These are phyloP conservation scores for Fusarium anthophilum DNA, from an alignment of 2,329 filamentous ascomycete species.

Conservation along the genomic window DNA sequence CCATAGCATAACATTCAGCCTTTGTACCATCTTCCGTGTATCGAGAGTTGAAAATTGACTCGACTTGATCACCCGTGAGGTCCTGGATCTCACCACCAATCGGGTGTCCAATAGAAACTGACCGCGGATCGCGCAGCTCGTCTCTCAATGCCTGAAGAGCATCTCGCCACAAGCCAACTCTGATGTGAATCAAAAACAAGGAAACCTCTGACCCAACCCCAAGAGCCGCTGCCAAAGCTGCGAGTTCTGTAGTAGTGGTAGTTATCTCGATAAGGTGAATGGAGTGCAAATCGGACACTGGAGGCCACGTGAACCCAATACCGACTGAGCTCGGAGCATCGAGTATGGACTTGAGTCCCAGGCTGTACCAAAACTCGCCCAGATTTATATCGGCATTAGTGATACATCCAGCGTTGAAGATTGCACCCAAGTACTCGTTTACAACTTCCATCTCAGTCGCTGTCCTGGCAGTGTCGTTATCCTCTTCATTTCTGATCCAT, in stretches of 20 bases:
- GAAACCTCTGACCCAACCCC: accelerated
- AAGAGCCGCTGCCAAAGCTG: background rate
- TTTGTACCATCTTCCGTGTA: background rate
- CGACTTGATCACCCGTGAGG: accelerated
- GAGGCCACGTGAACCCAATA: background rate
- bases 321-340: background rate
- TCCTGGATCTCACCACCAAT: background rate
- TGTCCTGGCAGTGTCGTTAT: background rate
- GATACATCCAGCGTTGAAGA: background rate
- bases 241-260: accelerated
- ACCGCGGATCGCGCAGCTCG: background rate
- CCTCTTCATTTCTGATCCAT: background rate
- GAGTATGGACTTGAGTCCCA: background rate
- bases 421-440: background rate
- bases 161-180: background rate
- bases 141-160: background rate
- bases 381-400: background rate
- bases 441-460: background rate
- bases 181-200: background rate
- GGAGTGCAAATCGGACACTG: accelerated
- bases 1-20: background rate
- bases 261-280: background rate
- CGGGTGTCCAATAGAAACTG: background rate
- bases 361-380: background rate
- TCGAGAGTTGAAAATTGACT: background rate